Evolutionary conservation across 1,284 basidiomycete genomes (phyloP), one percentile per base, ranked within the genome.

Genomic region (Chalciporus piperatoides): DNA sequence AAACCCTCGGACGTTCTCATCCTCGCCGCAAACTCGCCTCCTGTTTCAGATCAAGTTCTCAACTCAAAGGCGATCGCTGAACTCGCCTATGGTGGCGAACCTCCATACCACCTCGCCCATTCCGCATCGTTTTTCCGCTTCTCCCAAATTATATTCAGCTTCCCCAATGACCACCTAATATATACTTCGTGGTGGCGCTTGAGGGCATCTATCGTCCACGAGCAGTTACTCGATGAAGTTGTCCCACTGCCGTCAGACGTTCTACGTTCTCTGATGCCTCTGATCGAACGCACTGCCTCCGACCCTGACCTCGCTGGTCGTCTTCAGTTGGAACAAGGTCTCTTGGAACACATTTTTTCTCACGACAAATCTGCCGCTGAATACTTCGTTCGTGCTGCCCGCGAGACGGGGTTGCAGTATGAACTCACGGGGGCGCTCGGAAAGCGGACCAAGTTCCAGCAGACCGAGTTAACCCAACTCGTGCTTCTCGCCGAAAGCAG

Each of bases 381-480:
- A 49, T 76, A 77, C 44, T 97, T 98, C 61, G 77, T 94, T 27
- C 73, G 79, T 6, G 92, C 96, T 0, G 89, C 92, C 0, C 76
- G 79, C 46, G 78, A 82, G 39, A 90, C 86, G 21, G 86, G 86
- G 2, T 71, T 99, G 49, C 80, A 89, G 65, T 99, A 93, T 68
- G 90, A 95, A 70, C 76, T 99, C 52, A 94, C 92, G 0, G 97
- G 97, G 11, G 92, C 94, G 6, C 73, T 96, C 50, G 97, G 97
- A 21, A 95, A 90, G 71, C 80, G 91, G 52, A 99, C 97, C 12
- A 97, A 93, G 68, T 99, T 90, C 69, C 97, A 99, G 69, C 77
- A 88, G 56, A 81, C 75, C 46, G 90, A 92, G 41, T 75, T 90
- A 53, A 91, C 86, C 48, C 96, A 98, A 70, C 82, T 99, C 39